Evolutionary conservation across 78 protist species (phyloP).

Genomic region (Dictyostelium intermedium): DNA sequence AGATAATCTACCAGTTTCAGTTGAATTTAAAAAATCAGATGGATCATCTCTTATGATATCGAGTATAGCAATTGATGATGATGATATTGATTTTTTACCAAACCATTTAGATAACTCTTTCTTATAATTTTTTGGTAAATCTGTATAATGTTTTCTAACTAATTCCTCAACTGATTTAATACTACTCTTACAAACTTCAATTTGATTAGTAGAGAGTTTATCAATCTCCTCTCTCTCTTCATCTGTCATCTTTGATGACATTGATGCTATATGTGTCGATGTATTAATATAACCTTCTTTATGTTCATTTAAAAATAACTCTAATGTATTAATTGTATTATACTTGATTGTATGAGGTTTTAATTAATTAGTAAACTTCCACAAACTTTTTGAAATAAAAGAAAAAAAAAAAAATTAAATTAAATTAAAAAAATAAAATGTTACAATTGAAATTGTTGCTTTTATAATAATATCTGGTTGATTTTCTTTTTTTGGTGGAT

Average conservation of each 20-base stretch:
- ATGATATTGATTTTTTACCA: not conserved
- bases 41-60: slow-evolving; percentile 55
- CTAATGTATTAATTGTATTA: slow-evolving; percentile 22
- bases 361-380: not conserved
- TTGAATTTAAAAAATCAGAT: not conserved
- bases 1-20: not conserved
- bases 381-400: not conserved
- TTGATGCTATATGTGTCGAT: not conserved
- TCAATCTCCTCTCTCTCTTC: slow-evolving; percentile 55
- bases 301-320: slow-evolving; percentile 16
- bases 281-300: slow-evolving; percentile 37
- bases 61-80: not conserved
- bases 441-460: slow-evolving; percentile 41
- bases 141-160: slow-evolving; percentile 5
- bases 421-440: not conserved
- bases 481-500: not conserved
- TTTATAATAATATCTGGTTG: slow-evolving; percentile 13
- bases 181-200: slow-evolving; percentile 40
- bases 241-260: slow-evolving; percentile 21
- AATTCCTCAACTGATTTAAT: slow-evolving; percentile 1
- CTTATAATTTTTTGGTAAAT: not conserved
- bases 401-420: not conserved
- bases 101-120: not conserved
- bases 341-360: not conserved
- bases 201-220: slow-evolving; percentile 12